Evolutionary conservation across 78 protist genomes (phyloP).

Genomic region (Speleostelium caveatum): DNA sequence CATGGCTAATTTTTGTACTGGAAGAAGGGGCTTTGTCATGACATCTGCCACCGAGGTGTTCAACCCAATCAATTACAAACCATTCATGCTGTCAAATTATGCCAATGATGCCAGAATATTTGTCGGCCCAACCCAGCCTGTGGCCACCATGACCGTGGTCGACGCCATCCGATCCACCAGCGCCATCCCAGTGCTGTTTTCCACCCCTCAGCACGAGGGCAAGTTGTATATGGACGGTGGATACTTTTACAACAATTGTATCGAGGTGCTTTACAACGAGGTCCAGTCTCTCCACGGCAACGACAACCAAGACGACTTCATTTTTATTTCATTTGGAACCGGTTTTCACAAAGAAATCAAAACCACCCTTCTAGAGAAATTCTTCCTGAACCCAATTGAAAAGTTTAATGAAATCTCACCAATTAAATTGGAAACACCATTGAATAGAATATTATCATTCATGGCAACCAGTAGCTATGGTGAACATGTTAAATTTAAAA

Average conservation of each 20-base stretch:
- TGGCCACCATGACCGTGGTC: not conserved
- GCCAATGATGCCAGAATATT: not conserved
- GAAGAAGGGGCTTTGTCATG: slow-evolving; percentile 6
- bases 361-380: not conserved
- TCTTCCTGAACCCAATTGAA: not conserved
- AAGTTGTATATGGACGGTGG: slow-evolving; percentile 34
- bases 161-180: slow-evolving; percentile 17
- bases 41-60: not conserved
- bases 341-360: not conserved
- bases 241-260: slow-evolving; percentile 22
- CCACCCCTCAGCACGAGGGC: not conserved
- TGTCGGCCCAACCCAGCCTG: not conserved
- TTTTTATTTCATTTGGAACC: slow-evolving; percentile 46
- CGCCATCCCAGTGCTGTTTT: slow-evolving; percentile 23
- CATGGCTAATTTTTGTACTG: not conserved
- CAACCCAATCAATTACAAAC: not conserved
- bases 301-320: not conserved
- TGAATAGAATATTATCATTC: not conserved
- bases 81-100: slow-evolving; percentile 29
- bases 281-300: slow-evolving; percentile 2
- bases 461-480: not conserved
- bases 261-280: not conserved
- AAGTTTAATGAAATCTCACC: not conserved
- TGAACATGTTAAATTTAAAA: slow-evolving; percentile 4
- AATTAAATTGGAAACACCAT: not conserved